These are phyloP conservation scores for Cyberlindnera americana DNA, from an alignment of 805 yeast genomes.

Conservation along the genomic window DNA sequence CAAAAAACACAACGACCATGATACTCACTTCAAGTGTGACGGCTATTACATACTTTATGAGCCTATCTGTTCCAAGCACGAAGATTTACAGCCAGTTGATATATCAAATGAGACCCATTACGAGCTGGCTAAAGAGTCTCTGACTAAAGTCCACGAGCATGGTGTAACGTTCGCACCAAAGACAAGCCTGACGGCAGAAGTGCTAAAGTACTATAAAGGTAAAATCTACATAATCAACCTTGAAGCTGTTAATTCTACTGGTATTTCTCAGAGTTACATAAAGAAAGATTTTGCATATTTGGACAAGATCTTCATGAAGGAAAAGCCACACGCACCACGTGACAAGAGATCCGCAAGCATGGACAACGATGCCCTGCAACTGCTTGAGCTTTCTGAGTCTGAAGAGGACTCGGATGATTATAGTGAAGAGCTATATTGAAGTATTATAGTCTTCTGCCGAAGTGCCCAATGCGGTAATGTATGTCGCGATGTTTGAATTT, in stretches of 20 bases:
- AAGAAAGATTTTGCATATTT: conserved; percentile 17
- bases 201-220: conserved; percentile 19
- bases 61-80: conserved; percentile 17
- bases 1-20: conserved; percentile 15
- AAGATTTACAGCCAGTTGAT: conserved; percentile 19
- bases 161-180: conserved; percentile 25
- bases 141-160: conserved; percentile 19
- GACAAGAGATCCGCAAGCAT: neutral
- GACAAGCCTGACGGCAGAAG: conserved; percentile 12
- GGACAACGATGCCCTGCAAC: neutral
- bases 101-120: conserved; percentile 11
- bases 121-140: conserved; percentile 14
- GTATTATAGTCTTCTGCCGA: too few relatives aligned
- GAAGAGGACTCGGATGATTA: neutral
- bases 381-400: neutral
- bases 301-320: conserved; percentile 14
- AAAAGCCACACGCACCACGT: neutral
- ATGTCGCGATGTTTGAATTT: too few relatives aligned
- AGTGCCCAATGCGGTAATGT: too few relatives aligned
- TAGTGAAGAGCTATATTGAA: conserved; percentile 1
- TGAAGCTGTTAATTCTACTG: conserved; percentile 18
- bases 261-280: conserved; percentile 1
- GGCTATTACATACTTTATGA: conserved; percentile 27
- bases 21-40: conserved; percentile 25
- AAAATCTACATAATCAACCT: conserved; percentile 23